Base-by-base conservation (phyloP, 352 stramenopile genomes). In the Phytophthora pistaciae region DNA sequence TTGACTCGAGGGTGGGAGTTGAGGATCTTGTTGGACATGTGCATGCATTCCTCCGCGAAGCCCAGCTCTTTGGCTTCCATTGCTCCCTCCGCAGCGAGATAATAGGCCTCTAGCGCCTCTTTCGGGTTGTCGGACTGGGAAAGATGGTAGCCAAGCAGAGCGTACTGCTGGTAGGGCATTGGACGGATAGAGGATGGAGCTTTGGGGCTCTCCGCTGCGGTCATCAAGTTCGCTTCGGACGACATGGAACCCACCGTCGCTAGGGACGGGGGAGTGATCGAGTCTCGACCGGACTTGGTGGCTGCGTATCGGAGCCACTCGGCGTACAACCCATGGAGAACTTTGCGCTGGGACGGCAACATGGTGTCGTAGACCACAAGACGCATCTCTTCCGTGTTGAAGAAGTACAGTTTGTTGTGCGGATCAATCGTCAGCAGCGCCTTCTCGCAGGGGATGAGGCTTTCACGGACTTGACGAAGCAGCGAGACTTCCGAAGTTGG, bases 41-140 rank as follows among this genome's bases (percentile, higher is more conserved):
- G 85, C 77, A 94, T 87, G 70, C 87, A 94, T 40, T 90, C 85
- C 25, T 87, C 82, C 2, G 83, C 87, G 56, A 93, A 94, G 1
- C 80, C 79, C 16, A 91, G 63, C 57, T 92, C 87, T 49, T 80
- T 82, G 23, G 71, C 77, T 2, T 88, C 81, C 16, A 92, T 79
- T 3, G 82, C 85, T 8, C 85, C 72, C 42, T 93, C 87, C 0
- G 79, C 82, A 1, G 83, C 83, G 21, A 88, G 78, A 42, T 90
- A 74, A 64, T 92, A 93, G 0, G 83, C 78, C 31, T 93, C 84
- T 10, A 94, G 49, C 0, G 87, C 83, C 0, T 76, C 61, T 50
- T 87, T 88, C 6, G 82, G 61, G 20, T 85, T 84, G n/a, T 79
- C 73, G 0, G 82, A 84, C 14, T 85, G 85, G 3, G 84, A 88